Base-by-base conservation (phyloP, 2,329 filamentous ascomycete genomes). In the Myriosclerotinia scirpicola region DNA sequence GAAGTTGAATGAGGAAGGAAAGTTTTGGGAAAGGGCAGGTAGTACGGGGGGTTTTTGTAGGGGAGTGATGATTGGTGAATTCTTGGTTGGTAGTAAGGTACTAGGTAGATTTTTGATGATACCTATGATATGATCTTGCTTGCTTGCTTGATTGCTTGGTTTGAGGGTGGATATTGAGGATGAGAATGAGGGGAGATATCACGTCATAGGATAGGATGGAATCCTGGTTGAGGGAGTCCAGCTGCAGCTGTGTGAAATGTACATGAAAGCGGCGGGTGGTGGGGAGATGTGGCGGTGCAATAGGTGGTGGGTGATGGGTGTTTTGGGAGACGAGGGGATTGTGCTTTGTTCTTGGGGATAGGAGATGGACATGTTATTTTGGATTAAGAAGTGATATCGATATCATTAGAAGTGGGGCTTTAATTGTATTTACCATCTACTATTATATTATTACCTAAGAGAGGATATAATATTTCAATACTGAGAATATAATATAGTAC, bases 241-340 rank as follows among this genome's bases (percentile, higher is more conserved):
- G n/a, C n/a, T n/a, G n/a, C n/a, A n/a, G n/a, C n/a, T 5, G 50
- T 61, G 42, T 38, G 20, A 60, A n/a, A 30, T 26, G 11, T 26
- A 36, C n/a, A 36, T 40, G 55, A 50, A 66, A 42, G 48, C 40
- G 38, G 36, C 34, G 46, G 14, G 46, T 20, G 46, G 50, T 56
- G 60, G 48, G 36, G 30, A 67, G 62, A 58, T 64, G 52, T 65
- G 54, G 46, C 42, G 40, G 54, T 65, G 44, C 48, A 46, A 20
- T 46, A 17, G 15, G 30, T 34, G n/a, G n/a, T n/a, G n/a, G n/a
- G n/a, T n/a, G n/a, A n/a, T n/a, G n/a, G n/a, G n/a, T n/a, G n/a
- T n/a, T n/a, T n/a, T n/a, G n/a, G n/a, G n/a, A n/a, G n/a, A n/a
- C n/a, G n/a, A n/a, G n/a, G n/a, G n/a, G n/a, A n/a, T n/a, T n/a